Evolutionary conservation across 2,329 filamentous ascomycete species (phyloP), one percentile per base, ranked within the genome.

Genomic region (Fusarium nanum): DNA sequence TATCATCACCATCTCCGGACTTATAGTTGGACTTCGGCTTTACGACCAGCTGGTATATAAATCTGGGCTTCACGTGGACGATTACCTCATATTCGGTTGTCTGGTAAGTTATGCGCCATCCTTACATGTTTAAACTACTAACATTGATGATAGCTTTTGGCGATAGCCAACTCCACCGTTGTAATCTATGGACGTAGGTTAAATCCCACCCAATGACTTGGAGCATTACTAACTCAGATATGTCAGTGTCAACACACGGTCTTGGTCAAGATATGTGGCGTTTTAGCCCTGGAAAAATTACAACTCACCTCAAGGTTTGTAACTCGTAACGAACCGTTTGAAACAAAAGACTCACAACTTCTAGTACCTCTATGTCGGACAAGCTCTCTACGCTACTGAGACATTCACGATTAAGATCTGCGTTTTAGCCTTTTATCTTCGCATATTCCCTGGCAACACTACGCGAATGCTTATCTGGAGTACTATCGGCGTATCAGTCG

Each of bases 341-440:
- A 2, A 23, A 11, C 0, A 4, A 10, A 18, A 8, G 2, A 4
- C 58, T 59, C 23, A 61, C n/a, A n/a, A 2, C 32, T 8, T 7
- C 0, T 18, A 61, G 41, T 58, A 28, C 6, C 48, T 68, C 20
- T 68, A 58, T 30, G 20, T 55, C 1, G 41, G 56, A 7, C 61
- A 66, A 12, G 44, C 37, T 6, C 10, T 68, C 5, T 67, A 68
- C 16, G 64, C 64, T 10, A 44, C 63, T 3, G 57, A 67, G 0
- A 40, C 63, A 0, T 63, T 65, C 1, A 20, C 34, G 1, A 52
- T 56, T 18, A 68, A 68, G 7, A 48, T 67, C 10, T 53, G 53
- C 5, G 50, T 68, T 11, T n/a, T 61, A 1, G 52, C 62, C 1
- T 63, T 68, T 16, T 68, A 56, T 23, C 63, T 68, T 11, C 63